A percentile compares a stretch with the other conserved stretches of the same genome.
These are phyloP conservation scores for Podaxis mareebaensis DNA, from an alignment of 768 basidiomycete species.

Conservation along the genomic window DNA sequence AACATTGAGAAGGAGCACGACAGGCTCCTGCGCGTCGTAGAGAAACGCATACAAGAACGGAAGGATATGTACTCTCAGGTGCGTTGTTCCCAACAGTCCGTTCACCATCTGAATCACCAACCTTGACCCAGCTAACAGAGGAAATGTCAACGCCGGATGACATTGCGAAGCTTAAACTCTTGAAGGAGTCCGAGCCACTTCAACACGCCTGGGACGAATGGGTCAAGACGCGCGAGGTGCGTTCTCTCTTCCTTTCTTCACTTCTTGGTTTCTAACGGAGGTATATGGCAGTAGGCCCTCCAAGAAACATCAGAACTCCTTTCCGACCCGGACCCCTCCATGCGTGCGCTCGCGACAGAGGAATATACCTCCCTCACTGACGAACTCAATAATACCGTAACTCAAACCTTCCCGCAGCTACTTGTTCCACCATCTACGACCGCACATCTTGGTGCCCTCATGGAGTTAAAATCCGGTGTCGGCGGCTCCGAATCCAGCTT, in stretches of 20 bases:
- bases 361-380: conserved; percentile 55
- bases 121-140: conserved; percentile 46
- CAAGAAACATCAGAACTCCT: conserved; percentile 64
- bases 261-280: conserved; percentile 3
- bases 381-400: conserved; percentile 34
- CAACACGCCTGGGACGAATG: conserved; percentile 70
- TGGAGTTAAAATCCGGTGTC: conserved; percentile 92
- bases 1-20: conserved; percentile 43
- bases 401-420: conserved; percentile 61
- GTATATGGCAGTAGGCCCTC: conserved; percentile 53
- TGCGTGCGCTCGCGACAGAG: conserved; percentile 72
- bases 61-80: conserved; percentile 46
- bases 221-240: conserved; percentile 55
- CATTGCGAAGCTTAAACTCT: conserved; percentile 55
- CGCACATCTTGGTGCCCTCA: conserved; percentile 65
- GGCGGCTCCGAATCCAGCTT: conserved; percentile 88
- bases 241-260: conserved; percentile 21
- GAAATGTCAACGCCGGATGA: conserved; percentile 56
- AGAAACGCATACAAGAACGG: conserved; percentile 54
- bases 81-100: conserved; percentile 15
- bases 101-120: conserved; percentile 12
- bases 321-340: conserved; percentile 69
- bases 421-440: conserved; percentile 76
- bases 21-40: conserved; percentile 54
- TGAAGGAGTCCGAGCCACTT: conserved; percentile 72